These are phyloP conservation scores for Madurella mycetomatis DNA, from an alignment of 2,329 filamentous ascomycete species.

Conservation along the genomic window DNA sequence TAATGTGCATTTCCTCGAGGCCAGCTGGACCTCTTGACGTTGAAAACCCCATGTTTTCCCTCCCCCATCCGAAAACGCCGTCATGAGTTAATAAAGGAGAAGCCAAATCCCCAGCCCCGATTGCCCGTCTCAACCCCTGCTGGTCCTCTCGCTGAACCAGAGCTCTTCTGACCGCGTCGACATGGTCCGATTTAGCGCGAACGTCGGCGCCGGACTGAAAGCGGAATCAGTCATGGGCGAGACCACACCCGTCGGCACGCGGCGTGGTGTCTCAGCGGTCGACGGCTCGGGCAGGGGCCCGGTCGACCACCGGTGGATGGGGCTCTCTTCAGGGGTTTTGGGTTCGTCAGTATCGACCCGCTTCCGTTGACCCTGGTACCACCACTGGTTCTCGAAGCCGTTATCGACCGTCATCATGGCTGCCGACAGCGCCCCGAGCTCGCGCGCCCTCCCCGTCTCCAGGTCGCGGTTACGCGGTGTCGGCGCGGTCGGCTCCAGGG, in stretches of 20 bases:
- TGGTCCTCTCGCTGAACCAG: conserved; percentile 25
- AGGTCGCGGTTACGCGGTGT: conserved; percentile 18
- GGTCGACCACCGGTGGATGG: conserved; percentile 14
- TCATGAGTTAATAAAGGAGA: neutral
- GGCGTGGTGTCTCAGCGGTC: neutral
- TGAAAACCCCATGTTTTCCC: neutral
- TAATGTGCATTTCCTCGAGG: neutral
- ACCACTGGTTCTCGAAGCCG: conserved; percentile 56
- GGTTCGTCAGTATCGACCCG: conserved; percentile 15
- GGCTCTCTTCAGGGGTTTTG: conserved; percentile 6
- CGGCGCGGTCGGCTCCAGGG: neutral
- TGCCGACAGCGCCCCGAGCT: conserved; percentile 47
- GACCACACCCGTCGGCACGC: conserved; percentile 26
- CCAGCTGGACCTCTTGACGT: too few species aligned
- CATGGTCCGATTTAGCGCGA: conserved; percentile 32
- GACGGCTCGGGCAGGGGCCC: neutral
- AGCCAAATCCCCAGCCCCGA: neutral
- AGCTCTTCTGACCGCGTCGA: conserved; percentile 42
- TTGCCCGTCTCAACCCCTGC: neutral
- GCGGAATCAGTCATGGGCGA: conserved; percentile 37
- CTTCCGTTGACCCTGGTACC: conserved; percentile 44
- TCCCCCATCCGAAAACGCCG: conserved; percentile 1
- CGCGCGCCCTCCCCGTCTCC: conserved; percentile 36
- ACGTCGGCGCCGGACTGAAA: conserved; percentile 21
- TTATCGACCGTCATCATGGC: conserved; percentile 56